These are phyloP conservation scores for Coix lacrymajobi DNA, from an alignment of 176 grass and related monocot species.

Conservation along the genomic window DNA sequence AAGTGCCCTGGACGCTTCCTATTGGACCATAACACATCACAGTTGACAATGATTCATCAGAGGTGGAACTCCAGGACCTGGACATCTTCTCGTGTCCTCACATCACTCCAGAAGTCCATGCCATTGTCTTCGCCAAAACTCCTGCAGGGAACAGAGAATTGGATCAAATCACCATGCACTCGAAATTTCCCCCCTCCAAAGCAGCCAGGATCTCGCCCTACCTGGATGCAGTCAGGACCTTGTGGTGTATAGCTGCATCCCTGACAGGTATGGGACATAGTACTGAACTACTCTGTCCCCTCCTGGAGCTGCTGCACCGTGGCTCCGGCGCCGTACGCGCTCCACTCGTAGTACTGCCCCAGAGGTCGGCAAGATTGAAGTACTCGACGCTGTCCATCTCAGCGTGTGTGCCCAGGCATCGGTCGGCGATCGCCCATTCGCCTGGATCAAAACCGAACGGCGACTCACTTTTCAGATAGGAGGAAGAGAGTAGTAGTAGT, in stretches of 20 bases:
- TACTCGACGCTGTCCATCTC: constrained; percentile 44
- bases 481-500: not conserved
- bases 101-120: constrained; percentile 51
- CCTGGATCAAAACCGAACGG: constrained; percentile 33
- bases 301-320: constrained; percentile 40
- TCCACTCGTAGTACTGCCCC: constrained; percentile 79
- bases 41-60: constrained; percentile 42
- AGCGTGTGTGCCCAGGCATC: constrained; percentile 26
- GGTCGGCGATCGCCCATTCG: constrained; percentile 14
- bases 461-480: not conserved
- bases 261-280: constrained; percentile 80
- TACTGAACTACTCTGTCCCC: constrained; percentile 59
- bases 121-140: constrained; percentile 52
- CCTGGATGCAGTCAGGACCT: constrained; percentile 48
- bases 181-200: not conserved
- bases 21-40: constrained; percentile 23
- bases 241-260: constrained; percentile 79
- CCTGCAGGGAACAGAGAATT: constrained; percentile 35
- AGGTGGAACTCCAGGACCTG: constrained; percentile 46
- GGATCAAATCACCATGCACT: constrained; percentile 7
- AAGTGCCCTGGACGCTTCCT: constrained; percentile 47
- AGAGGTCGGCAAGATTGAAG: constrained; percentile 74
- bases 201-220: not conserved
- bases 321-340: constrained; percentile 61
- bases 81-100: constrained; percentile 58